Evolutionary conservation across 306 rosid species (phyloP), one percentile per base, ranked within the genome.

Genomic region (Ormosia semicastrata): DNA sequence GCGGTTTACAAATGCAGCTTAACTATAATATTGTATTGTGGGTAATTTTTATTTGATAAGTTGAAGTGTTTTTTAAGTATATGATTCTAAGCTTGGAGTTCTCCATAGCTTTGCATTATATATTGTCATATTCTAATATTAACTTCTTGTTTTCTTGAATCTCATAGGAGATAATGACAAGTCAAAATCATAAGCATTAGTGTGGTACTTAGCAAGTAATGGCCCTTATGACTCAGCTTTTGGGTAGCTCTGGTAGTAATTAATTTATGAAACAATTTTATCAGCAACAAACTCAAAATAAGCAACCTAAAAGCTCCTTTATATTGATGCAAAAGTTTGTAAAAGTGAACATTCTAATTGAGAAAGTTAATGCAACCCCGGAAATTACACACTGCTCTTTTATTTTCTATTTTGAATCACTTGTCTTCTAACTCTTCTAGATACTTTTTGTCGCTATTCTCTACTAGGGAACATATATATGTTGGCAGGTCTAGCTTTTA

Each of bases 351-450:
- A 76, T 53, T 53, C 29, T 11, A 37, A 36, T 57, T 41, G 15
- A 67, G 36, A 41, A 64, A 75, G n/a, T 29, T 52, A 67, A 82
- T 87, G 88, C 84, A 70, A 34, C 54, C 85, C 64, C 75, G 78
- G 24, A 78, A 66, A 67, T 54, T 41, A 66, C 49, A 33, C 34
- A 14, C 44, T 52, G 29, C 44, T 30, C 53, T 59, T 75, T 66
- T 78, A 12, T 29, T 29, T 54, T 57, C 66, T 67, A 62, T 12
- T 40, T 65, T 66, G 63, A 52, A 33, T 59, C 17, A 44, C 37
- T 11, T 18, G 52, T 80, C 36, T 32, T 63, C 73, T 43, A 30
- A 73, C 60, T 10, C 66, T 13, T 4, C 49, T 13, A 81, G 32
- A 18, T 62, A 29, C 24, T 59, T 74, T 65, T 24, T 24, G 1